Evolutionary conservation across 192 early-diverging fungal species (phyloP), one percentile per base, ranked within the genome.

Genomic region (Spizellomyces sp.): DNA sequence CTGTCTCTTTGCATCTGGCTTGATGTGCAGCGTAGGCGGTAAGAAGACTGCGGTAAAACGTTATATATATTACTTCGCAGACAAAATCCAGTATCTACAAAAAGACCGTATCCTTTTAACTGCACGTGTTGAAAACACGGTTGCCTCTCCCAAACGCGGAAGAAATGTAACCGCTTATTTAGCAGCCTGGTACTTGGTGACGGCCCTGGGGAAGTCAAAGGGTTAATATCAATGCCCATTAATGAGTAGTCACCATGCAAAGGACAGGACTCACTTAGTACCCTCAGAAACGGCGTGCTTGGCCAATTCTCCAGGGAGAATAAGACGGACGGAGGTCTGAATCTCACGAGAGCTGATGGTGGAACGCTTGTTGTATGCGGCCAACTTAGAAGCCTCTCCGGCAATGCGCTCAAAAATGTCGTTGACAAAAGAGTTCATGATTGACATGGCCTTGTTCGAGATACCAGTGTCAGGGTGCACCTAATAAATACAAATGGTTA

Each of bases 401-500:
- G 95, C 94, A 64, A 96, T 94, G 74, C 94, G 92, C 84, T 96
- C 95, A 79, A 96, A 97, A 80, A 97, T 97, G 83, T 96, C 95
- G 84, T 95, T 92, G 66, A 96, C 94, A 77, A 96, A 96, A 47
- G 93, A 95, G 92, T 96, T 96, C 78, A 94, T 85, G 83, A 94
- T 95, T 41, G 91, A 92, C 95, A 97, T 97, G 83, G 95, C 93
- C 86, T 94, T 95, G 90, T 94, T 94, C 70, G 94, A 96, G 83
- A 97, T 94, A 82, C 95, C 94, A 44, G 93, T 95, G 78, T 96
- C 94, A 67, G 95, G 95, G 87, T 97, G 94, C 66, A 96, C 70
- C 66, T 68, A 44, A 6, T 1, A 22, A 21, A 14, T n/a, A 27
- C 6, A 50, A 65, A 22, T 36, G 27, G 27, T 36, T 22, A 15